These are phyloP conservation scores for Aspergillus terreus DNA, from an alignment of 2,329 filamentous ascomycete genomes.

Conservation along the genomic window DNA sequence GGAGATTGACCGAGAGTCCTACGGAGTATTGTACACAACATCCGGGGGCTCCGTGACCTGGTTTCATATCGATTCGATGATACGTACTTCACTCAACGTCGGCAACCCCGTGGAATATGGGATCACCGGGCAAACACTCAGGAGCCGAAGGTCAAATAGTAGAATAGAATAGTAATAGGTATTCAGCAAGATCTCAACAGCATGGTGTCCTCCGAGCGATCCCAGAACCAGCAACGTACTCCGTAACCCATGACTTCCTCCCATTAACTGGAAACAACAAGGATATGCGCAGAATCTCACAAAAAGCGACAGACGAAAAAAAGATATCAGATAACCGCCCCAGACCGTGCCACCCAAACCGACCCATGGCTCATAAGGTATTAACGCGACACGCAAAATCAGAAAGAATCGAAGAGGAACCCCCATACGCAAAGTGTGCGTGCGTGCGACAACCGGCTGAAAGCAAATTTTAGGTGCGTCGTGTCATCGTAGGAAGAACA, in stretches of 20 bases:
- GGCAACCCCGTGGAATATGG: neutral
- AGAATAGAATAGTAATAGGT: neutral
- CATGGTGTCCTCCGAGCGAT: neutral
- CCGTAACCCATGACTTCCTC: conserved; percentile 4
- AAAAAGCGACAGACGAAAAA: conserved; percentile 4
- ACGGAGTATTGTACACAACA: neutral
- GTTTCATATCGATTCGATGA: too few species aligned
- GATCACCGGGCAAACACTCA: neutral
- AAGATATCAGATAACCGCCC: conserved; percentile 21
- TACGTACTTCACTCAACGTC: neutral
- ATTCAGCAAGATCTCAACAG: neutral
- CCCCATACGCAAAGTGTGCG: neutral
- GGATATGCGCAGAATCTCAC: conserved; percentile 4
- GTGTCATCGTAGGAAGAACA: conserved; percentile 19
- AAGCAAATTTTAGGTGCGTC: conserved; percentile 15
- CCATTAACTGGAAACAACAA: conserved; percentile 8
- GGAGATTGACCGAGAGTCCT: neutral
- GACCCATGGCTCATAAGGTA: conserved; percentile 24
- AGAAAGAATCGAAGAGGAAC: conserved; percentile 6
- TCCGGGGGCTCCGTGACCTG: too few species aligned
- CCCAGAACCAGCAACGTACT: neutral
- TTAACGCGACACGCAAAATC: conserved; percentile 17
- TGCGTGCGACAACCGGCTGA: neutral
- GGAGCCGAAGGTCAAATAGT: neutral
- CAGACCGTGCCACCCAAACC: conserved; percentile 20